These are phyloP conservation scores for Kondoa malvinella DNA, from an alignment of 768 basidiomycete genomes.

Conservation along the genomic window DNA sequence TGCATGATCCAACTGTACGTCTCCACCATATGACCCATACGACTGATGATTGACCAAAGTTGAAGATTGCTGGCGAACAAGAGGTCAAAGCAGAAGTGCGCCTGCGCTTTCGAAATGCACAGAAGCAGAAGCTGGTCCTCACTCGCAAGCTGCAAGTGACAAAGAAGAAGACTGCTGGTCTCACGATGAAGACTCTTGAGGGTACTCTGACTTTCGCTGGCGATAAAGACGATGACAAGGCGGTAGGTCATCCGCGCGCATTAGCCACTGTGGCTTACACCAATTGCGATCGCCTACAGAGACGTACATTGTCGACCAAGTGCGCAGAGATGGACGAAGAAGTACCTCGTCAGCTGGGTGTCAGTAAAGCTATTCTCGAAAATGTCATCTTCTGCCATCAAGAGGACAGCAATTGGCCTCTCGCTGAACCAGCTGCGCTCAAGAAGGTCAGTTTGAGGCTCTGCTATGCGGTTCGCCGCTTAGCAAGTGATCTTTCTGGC, in stretches of 20 bases:
- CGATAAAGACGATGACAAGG: constrained; percentile 49
- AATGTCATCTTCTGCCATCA: constrained; percentile 99
- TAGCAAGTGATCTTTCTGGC: not conserved
- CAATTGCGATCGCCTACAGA: constrained; percentile 9
- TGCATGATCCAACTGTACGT: constrained; percentile 73
- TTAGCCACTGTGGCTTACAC: no score
- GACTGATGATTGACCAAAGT: no score
- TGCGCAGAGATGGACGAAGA: constrained; percentile 93
- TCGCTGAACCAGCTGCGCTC: constrained; percentile 69
- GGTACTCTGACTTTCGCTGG: constrained; percentile 65
- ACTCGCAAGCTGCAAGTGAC: constrained; percentile 81
- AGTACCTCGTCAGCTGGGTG: constrained; percentile 80
- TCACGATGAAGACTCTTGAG: constrained; percentile 97
- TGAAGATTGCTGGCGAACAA: constrained; percentile 83
- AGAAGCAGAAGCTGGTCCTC: constrained; percentile 75
- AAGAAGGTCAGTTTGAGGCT: constrained; percentile 45
- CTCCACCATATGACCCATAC: not conserved
- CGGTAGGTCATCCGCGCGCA: constrained; percentile 49
- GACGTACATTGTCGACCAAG: constrained; percentile 91
- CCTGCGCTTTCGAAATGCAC: constrained; percentile 75
- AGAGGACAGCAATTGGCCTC: constrained; percentile 96
- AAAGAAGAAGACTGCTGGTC: constrained; percentile 45
- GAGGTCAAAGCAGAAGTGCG: constrained; percentile 98
- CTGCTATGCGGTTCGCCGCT: not conserved
- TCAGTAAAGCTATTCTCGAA: constrained; percentile 93